Evolutionary conservation across 225 moss, liverwort and hornwort species (phyloP).

Genomic region (Anthoceros angustus): DNA sequence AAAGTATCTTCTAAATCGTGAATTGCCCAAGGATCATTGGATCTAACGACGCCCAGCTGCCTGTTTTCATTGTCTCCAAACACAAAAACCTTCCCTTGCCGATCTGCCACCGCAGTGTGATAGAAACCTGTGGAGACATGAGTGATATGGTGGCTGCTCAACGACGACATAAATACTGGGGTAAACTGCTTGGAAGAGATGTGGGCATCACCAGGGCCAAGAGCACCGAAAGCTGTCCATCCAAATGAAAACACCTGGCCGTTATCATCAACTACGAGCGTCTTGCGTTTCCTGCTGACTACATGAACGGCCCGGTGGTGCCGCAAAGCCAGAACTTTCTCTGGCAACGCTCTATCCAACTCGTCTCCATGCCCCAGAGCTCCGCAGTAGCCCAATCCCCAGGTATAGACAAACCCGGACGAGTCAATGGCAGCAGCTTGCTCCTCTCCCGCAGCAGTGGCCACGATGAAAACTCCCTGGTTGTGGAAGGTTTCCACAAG

Average conservation of each 20-base stretch:
- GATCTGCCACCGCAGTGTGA: constrained; percentile 43
- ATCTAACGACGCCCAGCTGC: constrained; percentile 16
- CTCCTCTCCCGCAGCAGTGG: constrained; percentile 61
- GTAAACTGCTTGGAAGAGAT: constrained; percentile 41
- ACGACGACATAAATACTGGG: constrained; percentile 28
- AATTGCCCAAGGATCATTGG: too few relatives aligned
- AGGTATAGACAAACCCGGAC: constrained; percentile 56
- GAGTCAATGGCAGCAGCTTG: constrained; percentile 76
- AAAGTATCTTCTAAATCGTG: too few relatives aligned
- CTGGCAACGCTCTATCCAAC: constrained; percentile 39
- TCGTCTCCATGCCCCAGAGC: constrained; percentile 72
- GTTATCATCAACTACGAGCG: constrained; percentile 50
- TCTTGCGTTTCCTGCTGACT: constrained; percentile 45
- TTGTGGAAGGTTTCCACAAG: constrained; percentile 31
- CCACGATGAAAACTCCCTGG: constrained; percentile 30
- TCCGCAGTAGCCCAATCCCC: constrained; percentile 97
- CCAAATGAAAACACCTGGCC: constrained; percentile 55
- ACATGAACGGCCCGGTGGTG: constrained; percentile 64
- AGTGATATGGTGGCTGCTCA: constrained; percentile 31
- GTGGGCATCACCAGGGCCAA: constrained; percentile 33
- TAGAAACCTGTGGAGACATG: constrained; percentile 50
- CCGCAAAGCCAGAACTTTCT: constrained; percentile 29
- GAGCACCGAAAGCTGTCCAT: constrained; percentile 46
- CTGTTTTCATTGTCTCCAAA: constrained; percentile 51
- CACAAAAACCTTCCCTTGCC: constrained; percentile 37